A percentile compares a stretch with the other conserved stretches of the same genome.
phyloP scores from a whole-genome alignment of 2,329 filamentous ascomycete species.

The Myriosclerotinia scirpicola region DNA sequence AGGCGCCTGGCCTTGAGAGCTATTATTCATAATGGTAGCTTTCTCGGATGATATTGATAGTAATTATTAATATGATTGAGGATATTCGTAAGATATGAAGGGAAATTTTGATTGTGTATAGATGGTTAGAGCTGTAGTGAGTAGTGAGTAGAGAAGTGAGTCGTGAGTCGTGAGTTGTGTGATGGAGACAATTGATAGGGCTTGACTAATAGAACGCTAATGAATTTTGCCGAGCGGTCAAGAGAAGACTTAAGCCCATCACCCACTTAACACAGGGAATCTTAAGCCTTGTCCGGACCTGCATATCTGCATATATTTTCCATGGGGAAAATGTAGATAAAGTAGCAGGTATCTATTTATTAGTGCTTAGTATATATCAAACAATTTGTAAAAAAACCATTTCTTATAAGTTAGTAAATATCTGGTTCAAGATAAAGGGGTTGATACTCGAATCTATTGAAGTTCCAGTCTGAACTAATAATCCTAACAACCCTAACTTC shows the following conservation, averaged over 20 bases:
- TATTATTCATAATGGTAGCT: constrained; percentile 35
- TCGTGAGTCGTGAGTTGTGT: not conserved
- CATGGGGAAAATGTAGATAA: not conserved
- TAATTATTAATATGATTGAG: not conserved
- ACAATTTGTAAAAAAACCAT: not conserved
- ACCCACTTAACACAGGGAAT: no score
- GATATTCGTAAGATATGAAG: not conserved
- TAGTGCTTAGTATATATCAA: not conserved
- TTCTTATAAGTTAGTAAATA: not conserved
- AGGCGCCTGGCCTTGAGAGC: constrained; percentile 33
- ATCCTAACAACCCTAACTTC: no score
- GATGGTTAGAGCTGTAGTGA: not conserved
- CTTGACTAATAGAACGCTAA: not conserved
- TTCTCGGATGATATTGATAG: not conserved
- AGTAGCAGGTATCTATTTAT: not conserved
- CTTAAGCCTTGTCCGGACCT: not conserved
- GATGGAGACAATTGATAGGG: not conserved
- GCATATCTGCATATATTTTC: not conserved
- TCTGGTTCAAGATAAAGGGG: no score
- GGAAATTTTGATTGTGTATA: not conserved
- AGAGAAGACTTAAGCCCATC: not conserved
- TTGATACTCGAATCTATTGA: no score
- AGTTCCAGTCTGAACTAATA: no score
- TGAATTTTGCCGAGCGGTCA: constrained; percentile 6
- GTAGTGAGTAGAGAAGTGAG: not conserved